These are phyloP conservation scores for Botryotinia calthae DNA, from an alignment of 2,329 filamentous ascomycete genomes.

Conservation along the genomic window DNA sequence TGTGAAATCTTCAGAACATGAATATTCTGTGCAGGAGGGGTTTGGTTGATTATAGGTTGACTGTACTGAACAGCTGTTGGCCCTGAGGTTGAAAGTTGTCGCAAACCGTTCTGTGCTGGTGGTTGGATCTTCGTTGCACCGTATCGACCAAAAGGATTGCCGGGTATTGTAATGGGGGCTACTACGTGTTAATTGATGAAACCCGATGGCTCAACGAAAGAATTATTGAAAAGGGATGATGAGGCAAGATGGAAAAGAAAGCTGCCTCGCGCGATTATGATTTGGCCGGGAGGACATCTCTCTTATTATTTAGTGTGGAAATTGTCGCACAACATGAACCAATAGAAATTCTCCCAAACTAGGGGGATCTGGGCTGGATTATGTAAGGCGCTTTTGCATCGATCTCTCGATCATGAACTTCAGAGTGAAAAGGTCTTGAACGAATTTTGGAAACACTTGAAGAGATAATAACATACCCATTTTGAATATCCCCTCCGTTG, in stretches of 20 bases:
- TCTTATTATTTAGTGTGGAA: constrained; percentile 14
- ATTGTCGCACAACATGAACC: neutral
- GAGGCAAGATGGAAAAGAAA: constrained; percentile 14
- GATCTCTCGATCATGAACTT: neutral
- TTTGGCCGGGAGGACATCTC: constrained; percentile 4
- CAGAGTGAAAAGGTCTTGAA: neutral
- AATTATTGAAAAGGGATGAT: constrained; percentile 17
- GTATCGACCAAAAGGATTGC: neutral
- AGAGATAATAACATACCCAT: neutral
- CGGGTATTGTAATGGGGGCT: neutral
- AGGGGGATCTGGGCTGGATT: neutral
- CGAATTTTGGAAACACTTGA: neutral
- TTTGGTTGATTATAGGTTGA: neutral
- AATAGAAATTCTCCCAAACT: neutral
- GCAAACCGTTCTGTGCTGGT: neutral
- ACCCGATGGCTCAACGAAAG: constrained; percentile 17
- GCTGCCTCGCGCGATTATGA: neutral
- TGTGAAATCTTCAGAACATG: neutral
- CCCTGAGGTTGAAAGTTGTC: neutral
- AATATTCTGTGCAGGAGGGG: neutral
- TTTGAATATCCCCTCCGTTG: neutral
- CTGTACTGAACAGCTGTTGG: neutral
- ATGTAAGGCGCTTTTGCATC: constrained; percentile 1
- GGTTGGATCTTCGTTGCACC: neutral
- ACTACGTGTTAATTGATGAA: constrained; percentile 4